Conservation (phyloP, 352 stramenopile genomes). For the Pythium rhizo-oryzae region DNA sequence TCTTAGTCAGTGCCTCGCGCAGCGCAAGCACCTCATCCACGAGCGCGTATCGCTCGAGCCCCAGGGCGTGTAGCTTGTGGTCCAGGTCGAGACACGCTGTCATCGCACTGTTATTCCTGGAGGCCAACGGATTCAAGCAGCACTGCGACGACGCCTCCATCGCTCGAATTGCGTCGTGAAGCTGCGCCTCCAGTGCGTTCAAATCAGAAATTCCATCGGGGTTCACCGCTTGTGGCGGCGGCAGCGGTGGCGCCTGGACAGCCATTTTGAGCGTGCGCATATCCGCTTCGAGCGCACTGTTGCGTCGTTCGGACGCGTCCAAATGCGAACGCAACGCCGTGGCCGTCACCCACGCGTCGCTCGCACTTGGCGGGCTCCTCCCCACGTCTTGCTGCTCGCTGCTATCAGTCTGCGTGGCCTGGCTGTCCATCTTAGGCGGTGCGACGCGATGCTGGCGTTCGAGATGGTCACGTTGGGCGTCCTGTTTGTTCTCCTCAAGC, state of each 20-base stretch:
- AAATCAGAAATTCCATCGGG: not conserved
- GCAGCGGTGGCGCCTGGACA: not conserved
- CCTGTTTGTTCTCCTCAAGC: slow-evolving; percentile 1
- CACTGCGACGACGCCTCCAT: slow-evolving; percentile 16
- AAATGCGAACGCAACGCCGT: slow-evolving; percentile 18
- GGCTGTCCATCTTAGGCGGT: not conserved
- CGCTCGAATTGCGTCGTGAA: slow-evolving; percentile 11
- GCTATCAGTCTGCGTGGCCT: not conserved
- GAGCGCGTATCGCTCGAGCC: slow-evolving; percentile 12
- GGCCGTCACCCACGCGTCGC: not conserved
- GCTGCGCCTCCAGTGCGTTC: slow-evolving; percentile 16
- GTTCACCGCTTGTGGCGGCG: not conserved
- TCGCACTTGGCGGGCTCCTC: not conserved
- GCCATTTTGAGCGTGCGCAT: not conserved
- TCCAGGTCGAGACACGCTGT: slow-evolving; percentile 20
- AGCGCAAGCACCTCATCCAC: slow-evolving; percentile 12
- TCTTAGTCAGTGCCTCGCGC: not conserved
- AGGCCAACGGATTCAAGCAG: not conserved
- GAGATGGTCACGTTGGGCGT: not conserved
- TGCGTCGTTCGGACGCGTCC: slow-evolving; percentile 12
- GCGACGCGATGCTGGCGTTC: too few relatives aligned
- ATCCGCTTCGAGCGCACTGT: not conserved
- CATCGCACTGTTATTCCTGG: not conserved
- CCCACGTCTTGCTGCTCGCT: too few relatives aligned
- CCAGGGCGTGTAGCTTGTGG: slow-evolving; percentile 4